Base-by-base conservation (phyloP, 2,329 filamentous ascomycete genomes). In the Colletotrichum sp. region DNA sequence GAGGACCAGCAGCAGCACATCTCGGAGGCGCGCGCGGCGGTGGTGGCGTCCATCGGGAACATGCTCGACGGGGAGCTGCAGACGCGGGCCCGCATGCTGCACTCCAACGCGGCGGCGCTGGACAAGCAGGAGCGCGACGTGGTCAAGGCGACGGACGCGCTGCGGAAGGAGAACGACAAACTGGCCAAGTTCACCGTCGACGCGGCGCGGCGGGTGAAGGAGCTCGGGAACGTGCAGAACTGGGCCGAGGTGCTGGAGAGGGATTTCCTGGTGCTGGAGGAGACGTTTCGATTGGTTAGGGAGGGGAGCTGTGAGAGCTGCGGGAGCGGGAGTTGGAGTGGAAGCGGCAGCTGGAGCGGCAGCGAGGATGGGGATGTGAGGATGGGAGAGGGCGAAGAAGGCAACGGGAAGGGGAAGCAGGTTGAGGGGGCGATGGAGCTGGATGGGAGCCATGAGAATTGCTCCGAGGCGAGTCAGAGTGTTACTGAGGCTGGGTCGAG, bases 201-300 rank as follows among this genome's bases (percentile, higher is more conserved):
- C 74, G 92, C 93, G 44, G 90, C 91, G 62, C 89, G 89, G 78
- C 89, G 89, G 81, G 86, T 96, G 75, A 96, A 96, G 86, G 94
- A 96, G 88, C 87, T 96, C 77, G 94, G 95, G 28, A 93, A 96
- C 82, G 91, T 96, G 81, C 94, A 96, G 88, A 96, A 96, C 83
- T 97, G 95, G 95, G 94, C 95, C 26, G 95, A 97, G 89, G 92
- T 96, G 85, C 88, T 96, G 81, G 95, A 93, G 88, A 84, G 91
- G 75, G 91, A 93, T 79, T 92, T 94, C 78, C 78, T 93, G 71
- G 89, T 92, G 60, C 81, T 94, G 8, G 91, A 92, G 83, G 92
- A 94, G 88, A 93, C 92, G 57, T 82, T 94, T 79, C 85, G 91
- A 79, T 82, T 93, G 72, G 92, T 90, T 4, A 86, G 84, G 66